Evolutionary conservation across 306 rosid species (phyloP), one percentile per base, ranked within the genome.

Genomic region (Inga laurina): DNA sequence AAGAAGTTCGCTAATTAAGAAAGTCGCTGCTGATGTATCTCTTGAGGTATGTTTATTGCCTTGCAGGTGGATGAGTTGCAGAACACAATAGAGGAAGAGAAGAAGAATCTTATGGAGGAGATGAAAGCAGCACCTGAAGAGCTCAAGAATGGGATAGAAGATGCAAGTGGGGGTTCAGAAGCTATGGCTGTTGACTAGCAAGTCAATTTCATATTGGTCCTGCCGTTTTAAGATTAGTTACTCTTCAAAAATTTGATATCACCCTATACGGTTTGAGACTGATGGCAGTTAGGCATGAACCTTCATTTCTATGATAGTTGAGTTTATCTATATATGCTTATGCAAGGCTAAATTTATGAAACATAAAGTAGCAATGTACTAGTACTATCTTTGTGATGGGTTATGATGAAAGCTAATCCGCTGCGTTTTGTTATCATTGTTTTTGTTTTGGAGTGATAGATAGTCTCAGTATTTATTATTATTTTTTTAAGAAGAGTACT

Each of bases 31-130:
- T 19, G 35, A 30, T 77, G 77, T 24, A 69, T 80, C 49, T 46
- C 8, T 18, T 51, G 30, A 27, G 39, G 5, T 52, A 67, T 41
- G 30, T 68, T 61, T 51, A 52, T 51, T 68, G 75, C 80, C 54
- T 19, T 82, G 39, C 88, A 91, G 97, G 98, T 94, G 87, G 97
- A 94, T 80, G 98, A 93, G 89, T 88, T 94, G 89, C 98, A 94
- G 82, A 91, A 82, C 78, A 91, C 98, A 0, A 93, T 94, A 81
- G 98, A 93, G 86, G 97, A 94, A 52, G 98, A 94, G 68, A 97
- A 93, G 81, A 94, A 88, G 90, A 91, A 77, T 83, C 84, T 94
- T 10, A 81, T 82, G 43, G 90, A 87, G 84, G 90, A 87, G 82
- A 87, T 87, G 88, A 87, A 88, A 87, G 51, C 82, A 71, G 90